Evolutionary conservation across 2,329 filamentous ascomycete species (phyloP).

Genomic region (Arachnopeziza araneosa): DNA sequence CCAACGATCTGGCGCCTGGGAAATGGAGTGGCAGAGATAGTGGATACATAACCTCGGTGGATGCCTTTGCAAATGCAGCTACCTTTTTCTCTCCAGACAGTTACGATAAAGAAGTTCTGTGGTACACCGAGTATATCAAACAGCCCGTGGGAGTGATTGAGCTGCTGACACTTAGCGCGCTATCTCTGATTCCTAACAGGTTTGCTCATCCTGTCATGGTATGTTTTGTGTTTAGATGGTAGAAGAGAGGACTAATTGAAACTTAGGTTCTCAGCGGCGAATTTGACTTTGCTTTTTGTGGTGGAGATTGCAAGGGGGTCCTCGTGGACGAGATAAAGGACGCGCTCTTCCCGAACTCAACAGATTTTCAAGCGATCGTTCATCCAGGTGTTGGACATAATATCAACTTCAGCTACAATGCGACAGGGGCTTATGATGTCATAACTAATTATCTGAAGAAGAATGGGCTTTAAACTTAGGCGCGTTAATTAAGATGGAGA

Average conservation of each 20-base stretch:
- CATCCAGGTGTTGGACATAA: conserved; percentile 25
- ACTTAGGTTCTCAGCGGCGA: conserved; percentile 20
- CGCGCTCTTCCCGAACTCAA: conserved; percentile 6
- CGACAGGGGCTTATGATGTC: conserved; percentile 9
- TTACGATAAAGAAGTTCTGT: conserved; percentile 13
- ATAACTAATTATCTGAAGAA: conserved; percentile 11
- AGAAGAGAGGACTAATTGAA: background rate
- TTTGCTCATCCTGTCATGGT: background rate
- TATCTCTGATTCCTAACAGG: background rate
- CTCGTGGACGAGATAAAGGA: conserved; percentile 18
- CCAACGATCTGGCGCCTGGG: conserved; percentile 10
- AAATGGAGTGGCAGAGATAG: conserved; percentile 20
- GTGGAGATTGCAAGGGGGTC: conserved; percentile 20
- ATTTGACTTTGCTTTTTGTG: conserved; percentile 21
- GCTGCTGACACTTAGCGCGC: conserved; percentile 15
- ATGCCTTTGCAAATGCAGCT: conserved; percentile 22
- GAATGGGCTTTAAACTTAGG: conserved; percentile 1
- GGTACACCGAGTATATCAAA: conserved; percentile 20
- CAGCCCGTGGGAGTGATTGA: conserved; percentile 21
- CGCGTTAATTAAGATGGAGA: too few species aligned
- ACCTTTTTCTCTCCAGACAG: conserved; percentile 17
- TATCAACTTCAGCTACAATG: conserved; percentile 17
- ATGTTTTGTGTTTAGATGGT: background rate
- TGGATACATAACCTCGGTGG: conserved; percentile 17
- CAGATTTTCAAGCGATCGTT: conserved; percentile 11